Evolutionary conservation across 1,284 basidiomycete genomes (phyloP).

Genomic region (Ceratobasidium theobromae): DNA sequence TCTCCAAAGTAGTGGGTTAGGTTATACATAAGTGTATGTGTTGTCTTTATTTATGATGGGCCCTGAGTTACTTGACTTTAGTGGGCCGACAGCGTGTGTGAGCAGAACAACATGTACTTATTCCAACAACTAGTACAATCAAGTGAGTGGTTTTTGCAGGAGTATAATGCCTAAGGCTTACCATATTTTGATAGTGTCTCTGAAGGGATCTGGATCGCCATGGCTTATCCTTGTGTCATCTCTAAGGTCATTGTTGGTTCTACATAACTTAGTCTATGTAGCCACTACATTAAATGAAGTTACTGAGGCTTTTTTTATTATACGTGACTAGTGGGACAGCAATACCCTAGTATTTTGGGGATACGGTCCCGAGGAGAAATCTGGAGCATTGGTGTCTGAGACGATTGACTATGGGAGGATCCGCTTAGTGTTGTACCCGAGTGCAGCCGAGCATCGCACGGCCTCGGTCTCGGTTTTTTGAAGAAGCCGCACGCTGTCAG

Average conservation of each 20-base stretch:
- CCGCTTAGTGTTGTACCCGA: too few species aligned
- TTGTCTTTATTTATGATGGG: neutral
- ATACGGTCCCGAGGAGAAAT: too few species aligned
- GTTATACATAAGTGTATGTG: constrained; percentile 14
- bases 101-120: constrained; percentile 8
- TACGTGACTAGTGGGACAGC: too few species aligned
- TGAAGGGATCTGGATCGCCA: neutral
- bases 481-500: too few species aligned
- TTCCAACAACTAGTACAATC: constrained; percentile 14
- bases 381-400: too few species aligned
- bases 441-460: too few species aligned
- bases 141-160: neutral
- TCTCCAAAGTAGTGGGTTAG: constrained; percentile 7
- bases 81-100: constrained; percentile 19
- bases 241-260: neutral
- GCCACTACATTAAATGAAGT: too few species aligned
- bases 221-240: neutral
- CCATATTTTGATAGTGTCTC: neutral
- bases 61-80: neutral
- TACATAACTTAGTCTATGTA: too few species aligned
- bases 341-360: too few species aligned
- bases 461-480: too few species aligned
- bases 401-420: too few species aligned
- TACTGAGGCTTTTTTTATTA: too few species aligned
- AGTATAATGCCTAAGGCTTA: neutral